Evolutionary conservation across 371 early-diverging fungal species (phyloP), one percentile per base, ranked within the genome.

Genomic region (Syncephalastrum monosporum): DNA sequence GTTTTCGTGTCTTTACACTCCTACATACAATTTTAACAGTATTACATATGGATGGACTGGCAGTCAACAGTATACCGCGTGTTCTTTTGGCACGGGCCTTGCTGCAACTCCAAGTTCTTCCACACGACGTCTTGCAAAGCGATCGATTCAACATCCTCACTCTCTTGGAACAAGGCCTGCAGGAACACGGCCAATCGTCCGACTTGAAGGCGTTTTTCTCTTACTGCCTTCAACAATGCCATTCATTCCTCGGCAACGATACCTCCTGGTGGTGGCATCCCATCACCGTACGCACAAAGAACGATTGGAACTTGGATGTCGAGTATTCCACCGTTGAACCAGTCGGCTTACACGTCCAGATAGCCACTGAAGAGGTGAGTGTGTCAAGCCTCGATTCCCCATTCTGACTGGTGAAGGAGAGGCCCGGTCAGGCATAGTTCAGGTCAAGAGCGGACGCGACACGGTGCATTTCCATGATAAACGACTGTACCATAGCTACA

Each of bases 161-260:
- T 5, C 52, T 68, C 13, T 51, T 75, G 7, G 38, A 59, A 29
- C 61, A 59, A n/a, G 75, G 61, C 27, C 59, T 75, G 45, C 61
- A 66, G 47, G 41, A 60, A 17, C 70, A 61, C 42, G 75, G 75
- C 15, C 42, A 69, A 5, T 64, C 72, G 33, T 51, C 51, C 16
- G 62, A 75, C 54, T 38, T 75, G 16, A 50, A 72, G 54, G 76
- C 65, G 42, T 68, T 75, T 50, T 53, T 75, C 5, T 48, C 63
- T 21, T 72, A 68, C 47, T 75, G 76, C 41, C 38, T 33, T 33
- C 8, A 33, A 5, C 38, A 33, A 33, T 33, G 38, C 38, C 38
- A 33, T 27, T 60, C 23, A 33, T 25, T 23, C n/a, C 55, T 61
- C 7, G 57, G 41, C n/a, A n/a, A 58, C 19, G 64, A 54, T 33